phyloP scores from a whole-genome alignment of 305 asterid species.

The Ruellia speciosa region DNA sequence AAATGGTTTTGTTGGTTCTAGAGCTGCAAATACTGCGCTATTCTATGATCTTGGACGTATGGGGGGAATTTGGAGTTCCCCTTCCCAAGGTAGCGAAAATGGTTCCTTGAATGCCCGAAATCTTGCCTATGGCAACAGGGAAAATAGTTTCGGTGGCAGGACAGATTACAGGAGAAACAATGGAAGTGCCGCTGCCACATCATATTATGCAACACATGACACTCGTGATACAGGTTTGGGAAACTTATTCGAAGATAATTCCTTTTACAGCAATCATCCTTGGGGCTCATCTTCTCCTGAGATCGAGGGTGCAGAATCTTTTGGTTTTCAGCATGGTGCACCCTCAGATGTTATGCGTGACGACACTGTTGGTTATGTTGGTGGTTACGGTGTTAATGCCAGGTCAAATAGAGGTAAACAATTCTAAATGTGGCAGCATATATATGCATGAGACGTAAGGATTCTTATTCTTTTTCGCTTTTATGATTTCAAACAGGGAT shows the following conservation, averaged over 20 bases:
- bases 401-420: slow-evolving; percentile 40
- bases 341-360: slow-evolving; percentile 26
- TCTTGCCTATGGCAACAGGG: slow-evolving; percentile 31
- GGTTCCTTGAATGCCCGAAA: slow-evolving; percentile 31
- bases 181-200: slow-evolving; percentile 27
- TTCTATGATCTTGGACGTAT: slow-evolving; percentile 46
- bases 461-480: too few species aligned
- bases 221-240: slow-evolving; percentile 37
- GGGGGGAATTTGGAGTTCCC: slow-evolving; percentile 60
- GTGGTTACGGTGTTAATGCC: slow-evolving; percentile 38
- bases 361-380: slow-evolving; percentile 39
- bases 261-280: slow-evolving; percentile 34
- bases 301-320: slow-evolving; percentile 32
- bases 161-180: slow-evolving; percentile 37
- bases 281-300: slow-evolving; percentile 44
- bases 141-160: slow-evolving; percentile 30
- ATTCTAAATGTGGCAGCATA: too few species aligned
- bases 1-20: slow-evolving; percentile 36
- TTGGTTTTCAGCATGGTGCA: slow-evolving; percentile 33
- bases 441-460: too few species aligned
- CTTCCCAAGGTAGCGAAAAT: slow-evolving; percentile 43
- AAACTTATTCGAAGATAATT: slow-evolving; percentile 39
- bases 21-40: slow-evolving; percentile 36
- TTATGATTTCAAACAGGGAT: too few species aligned
- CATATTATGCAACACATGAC: slow-evolving; percentile 34